These are phyloP conservation scores for Mortierella sp. DNA, from an alignment of 371 early-diverging fungal genomes.

Conservation along the genomic window DNA sequence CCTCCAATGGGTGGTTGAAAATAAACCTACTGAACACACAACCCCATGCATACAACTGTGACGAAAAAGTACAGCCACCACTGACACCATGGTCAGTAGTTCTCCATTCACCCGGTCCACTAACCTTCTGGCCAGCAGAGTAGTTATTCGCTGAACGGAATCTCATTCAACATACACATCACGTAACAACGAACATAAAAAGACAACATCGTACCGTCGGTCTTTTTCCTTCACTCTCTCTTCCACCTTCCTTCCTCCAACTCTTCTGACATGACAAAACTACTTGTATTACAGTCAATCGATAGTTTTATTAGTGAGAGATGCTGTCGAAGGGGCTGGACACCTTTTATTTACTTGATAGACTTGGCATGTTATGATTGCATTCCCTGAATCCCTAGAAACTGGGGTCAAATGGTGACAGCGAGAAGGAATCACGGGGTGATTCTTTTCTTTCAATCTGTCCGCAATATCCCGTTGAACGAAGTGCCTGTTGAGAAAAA, in stretches of 20 bases:
- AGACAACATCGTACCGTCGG: not conserved
- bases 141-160: constrained; percentile 2
- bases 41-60: not conserved
- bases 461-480: not conserved
- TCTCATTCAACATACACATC: not conserved
- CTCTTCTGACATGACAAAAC: not conserved
- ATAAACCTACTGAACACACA: not conserved
- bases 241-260: too few relatives aligned
- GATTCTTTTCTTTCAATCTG: not conserved
- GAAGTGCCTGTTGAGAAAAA: not conserved
- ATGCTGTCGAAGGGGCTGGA: not conserved
- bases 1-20: not conserved
- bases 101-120: not conserved
- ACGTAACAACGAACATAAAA: not conserved
- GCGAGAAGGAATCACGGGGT: not conserved
- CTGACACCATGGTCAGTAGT: not conserved
- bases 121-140: not conserved
- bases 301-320: not conserved
- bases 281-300: not conserved
- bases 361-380: not conserved
- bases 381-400: constrained; percentile 17
- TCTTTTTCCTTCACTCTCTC: not conserved
- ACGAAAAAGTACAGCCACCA: not conserved
- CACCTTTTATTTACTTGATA: not conserved
- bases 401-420: constrained; percentile 6